Base-by-base conservation (phyloP, 148 eudicot genomes). In the Rhododendron williamsianum region DNA sequence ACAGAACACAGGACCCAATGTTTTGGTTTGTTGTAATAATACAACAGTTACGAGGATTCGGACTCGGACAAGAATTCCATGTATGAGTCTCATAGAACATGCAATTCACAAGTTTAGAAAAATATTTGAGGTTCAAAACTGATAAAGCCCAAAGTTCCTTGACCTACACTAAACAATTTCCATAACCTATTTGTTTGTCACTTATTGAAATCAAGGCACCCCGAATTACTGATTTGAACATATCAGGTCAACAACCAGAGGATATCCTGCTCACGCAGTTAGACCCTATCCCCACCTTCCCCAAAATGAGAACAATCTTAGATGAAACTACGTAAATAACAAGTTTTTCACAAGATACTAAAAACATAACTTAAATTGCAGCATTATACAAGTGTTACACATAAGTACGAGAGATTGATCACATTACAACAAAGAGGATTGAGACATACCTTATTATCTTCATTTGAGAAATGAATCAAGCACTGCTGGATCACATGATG, bases 401-500 rank as follows among this genome's bases (percentile, higher is more conserved):
- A 35, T 13, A 73, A 73, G 19, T 18, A 36, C 2, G 46, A 74
- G n/a, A 36, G 25, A 36, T 36, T 6, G 18, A n/a, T 5, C 23
- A 25, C 52, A 43, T 41, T 41, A 19, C 78, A 65, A 41, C 36
- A 36, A 63, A 43, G n/a, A 74, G 25, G 78, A 36, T 74, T 8
- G 25, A 74, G 46, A 72, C 21, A 18, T n/a, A 91, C 93, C 91
- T 78, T 78, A 74, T 87, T 87, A 78, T 88, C 88, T 82, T 89
- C 90, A 69, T 27, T 38, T 10, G 89, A 80, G 80, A 87, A 91
- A 69, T 85, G 83, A 11, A 49, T 82, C 41, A 91, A 78, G 85
- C 93, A 91, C 63, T 81, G 86, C 72, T 87, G 88, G 77, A 91
- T 80, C 36, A 91, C 91, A 87, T 88, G 91, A 78, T 88, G 89